Percentiles rank a stretch among this genome's conserved stretches.
These are phyloP conservation scores for Raphanus raphanistrum DNA, from an alignment of 345 rosid species.

Conservation along the genomic window DNA sequence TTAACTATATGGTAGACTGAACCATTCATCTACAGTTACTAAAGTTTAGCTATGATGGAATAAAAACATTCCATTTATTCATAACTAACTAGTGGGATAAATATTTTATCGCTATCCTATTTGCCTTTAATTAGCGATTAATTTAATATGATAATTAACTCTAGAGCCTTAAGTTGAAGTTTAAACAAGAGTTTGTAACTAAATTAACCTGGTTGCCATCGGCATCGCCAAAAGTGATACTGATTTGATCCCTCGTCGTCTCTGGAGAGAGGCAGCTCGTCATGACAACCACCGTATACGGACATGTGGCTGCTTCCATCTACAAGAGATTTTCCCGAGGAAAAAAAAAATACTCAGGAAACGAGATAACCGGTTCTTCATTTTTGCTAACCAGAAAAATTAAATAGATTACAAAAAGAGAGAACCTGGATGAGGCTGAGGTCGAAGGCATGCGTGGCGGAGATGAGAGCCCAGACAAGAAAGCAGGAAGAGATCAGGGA, in stretches of 20 bases:
- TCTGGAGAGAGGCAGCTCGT: constrained; percentile 67
- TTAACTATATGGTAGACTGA: background rate
- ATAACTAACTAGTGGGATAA: background rate
- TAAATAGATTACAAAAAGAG: background rate
- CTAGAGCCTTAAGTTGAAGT: too few relatives aligned
- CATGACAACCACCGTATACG: constrained; percentile 54
- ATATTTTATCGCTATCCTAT: background rate
- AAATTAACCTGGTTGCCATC: constrained; percentile 60
- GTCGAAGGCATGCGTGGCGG: constrained; percentile 36
- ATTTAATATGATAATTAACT: too few relatives aligned
- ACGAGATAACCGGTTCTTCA: background rate
- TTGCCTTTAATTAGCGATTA: background rate
- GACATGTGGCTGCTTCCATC: constrained; percentile 50
- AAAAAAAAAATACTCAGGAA: background rate
- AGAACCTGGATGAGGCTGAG: constrained; percentile 38
- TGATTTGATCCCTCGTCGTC: constrained; percentile 68
- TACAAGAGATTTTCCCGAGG: constrained; percentile 5
- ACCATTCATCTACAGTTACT: background rate
- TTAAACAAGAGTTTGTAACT: too few relatives aligned
- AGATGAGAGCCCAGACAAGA: constrained; percentile 18
- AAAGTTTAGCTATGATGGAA: background rate
- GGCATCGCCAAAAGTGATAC: constrained; percentile 72
- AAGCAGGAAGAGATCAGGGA: constrained; percentile 1
- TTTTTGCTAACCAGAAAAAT: background rate
- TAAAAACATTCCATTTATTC: background rate